Evolutionary conservation across 257 asterid species (phyloP).

Genomic region (Ajuga chamaepitys): DNA sequence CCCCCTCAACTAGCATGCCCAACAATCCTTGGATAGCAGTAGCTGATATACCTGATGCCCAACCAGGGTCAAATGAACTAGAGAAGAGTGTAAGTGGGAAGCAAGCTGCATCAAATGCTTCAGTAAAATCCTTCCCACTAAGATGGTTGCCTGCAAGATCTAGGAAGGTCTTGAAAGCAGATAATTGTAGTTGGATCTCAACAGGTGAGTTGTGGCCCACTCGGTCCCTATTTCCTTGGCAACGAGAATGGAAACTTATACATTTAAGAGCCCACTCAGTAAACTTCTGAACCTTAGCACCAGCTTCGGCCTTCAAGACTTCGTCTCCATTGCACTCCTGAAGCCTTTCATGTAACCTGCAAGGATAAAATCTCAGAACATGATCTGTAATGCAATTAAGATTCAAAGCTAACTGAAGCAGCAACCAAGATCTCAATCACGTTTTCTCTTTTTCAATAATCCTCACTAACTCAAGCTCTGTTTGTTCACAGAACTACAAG

Average conservation of each 20-base stretch:
- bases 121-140: slow-evolving; percentile 94
- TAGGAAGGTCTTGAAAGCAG: slow-evolving; percentile 90
- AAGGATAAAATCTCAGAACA: slow-evolving; percentile 14
- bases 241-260: slow-evolving; percentile 94
- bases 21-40: slow-evolving; percentile 86
- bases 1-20: slow-evolving; percentile 95
- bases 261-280: slow-evolving; percentile 99
- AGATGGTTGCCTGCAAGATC: slow-evolving; percentile 94
- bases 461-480: background rate
- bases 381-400: background rate
- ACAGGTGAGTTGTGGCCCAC: slow-evolving; percentile 62
- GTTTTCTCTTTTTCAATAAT: background rate
- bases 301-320: slow-evolving; percentile 96
- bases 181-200: slow-evolving; percentile 79
- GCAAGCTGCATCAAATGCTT: slow-evolving; percentile 99
- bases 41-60: slow-evolving; percentile 98
- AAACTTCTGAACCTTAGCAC: slow-evolving; percentile 93
- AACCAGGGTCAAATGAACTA: slow-evolving; percentile 92
- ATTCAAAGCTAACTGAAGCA: background rate
- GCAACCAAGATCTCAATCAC: slow-evolving; percentile 5
- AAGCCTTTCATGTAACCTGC: slow-evolving; percentile 90
- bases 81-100: slow-evolving; percentile 98
- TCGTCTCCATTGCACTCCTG: slow-evolving; percentile 96
- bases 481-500: background rate
- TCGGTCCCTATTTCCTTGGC: slow-evolving; percentile 80